Percentiles rank a stretch among this genome's conserved stretches.
phyloP scores from a whole-genome alignment of 2,329 filamentous ascomycete species.

The Aspergillus nomiae region DNA sequence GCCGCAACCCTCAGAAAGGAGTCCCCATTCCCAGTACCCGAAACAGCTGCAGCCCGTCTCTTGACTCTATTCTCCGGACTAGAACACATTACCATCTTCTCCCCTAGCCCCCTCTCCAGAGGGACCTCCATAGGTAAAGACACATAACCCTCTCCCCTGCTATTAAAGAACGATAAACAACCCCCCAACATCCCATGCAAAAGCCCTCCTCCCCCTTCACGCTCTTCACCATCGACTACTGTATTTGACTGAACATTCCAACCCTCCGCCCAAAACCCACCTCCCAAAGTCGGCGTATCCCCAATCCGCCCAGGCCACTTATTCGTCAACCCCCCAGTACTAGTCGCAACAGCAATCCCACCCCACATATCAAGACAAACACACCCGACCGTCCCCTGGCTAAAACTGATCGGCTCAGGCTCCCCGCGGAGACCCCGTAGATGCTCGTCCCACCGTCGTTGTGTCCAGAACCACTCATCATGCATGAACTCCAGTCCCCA shows the following conservation, averaged over 20 bases:
- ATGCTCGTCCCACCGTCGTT: conserved; percentile 78
- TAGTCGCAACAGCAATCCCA: conserved; percentile 67
- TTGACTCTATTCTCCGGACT: not conserved
- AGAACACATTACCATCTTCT: not conserved
- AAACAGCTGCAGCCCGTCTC: conserved; percentile 59
- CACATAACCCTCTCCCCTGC: not conserved
- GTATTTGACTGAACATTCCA: conserved; percentile 54
- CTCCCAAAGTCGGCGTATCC: conserved; percentile 80
- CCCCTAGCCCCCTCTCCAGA: not conserved
- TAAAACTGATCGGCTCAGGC: conserved; percentile 45
- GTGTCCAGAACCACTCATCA: conserved; percentile 75
- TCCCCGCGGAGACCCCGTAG: conserved; percentile 52
- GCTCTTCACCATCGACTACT: not conserved
- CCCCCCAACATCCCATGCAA: not conserved
- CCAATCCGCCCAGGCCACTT: conserved; percentile 83
- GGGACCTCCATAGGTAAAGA: not conserved
- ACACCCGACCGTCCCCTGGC: conserved; percentile 82
- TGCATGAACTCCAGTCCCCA: conserved; percentile 69
- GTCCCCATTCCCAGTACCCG: conserved; percentile 85
- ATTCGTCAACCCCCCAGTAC: conserved; percentile 80
- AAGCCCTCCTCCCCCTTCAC: not conserved
- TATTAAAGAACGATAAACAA: not conserved
- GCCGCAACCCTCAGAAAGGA: conserved; percentile 76
- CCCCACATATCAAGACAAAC: conserved; percentile 79
- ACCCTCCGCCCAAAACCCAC: conserved; percentile 88